A percentile compares a stretch with the other conserved stretches of the same genome.
phyloP scores from a whole-genome alignment of 257 asterid genomes.

The Nyctanthes arbortristis region DNA sequence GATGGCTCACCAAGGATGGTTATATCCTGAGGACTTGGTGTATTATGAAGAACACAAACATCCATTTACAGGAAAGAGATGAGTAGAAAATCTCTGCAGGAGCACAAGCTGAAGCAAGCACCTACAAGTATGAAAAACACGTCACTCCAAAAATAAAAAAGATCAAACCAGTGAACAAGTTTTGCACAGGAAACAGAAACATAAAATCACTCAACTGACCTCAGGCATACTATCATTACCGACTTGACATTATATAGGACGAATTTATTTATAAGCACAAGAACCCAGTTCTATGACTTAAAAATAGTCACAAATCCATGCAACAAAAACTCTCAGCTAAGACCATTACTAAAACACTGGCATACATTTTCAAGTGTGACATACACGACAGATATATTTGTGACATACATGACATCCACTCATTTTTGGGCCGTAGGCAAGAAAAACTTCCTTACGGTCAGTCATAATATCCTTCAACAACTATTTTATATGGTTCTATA shows the following conservation, averaged over 20 bases:
- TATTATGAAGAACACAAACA: slow-evolving; percentile 41
- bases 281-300: not conserved
- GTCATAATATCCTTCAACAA: not conserved
- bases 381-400: too few species aligned
- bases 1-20: slow-evolving; percentile 39
- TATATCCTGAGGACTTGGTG: slow-evolving; percentile 44
- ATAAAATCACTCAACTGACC: not conserved
- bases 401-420: too few species aligned
- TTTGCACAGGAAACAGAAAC: not conserved
- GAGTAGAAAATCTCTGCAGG: slow-evolving; percentile 31
- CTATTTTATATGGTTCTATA: not conserved
- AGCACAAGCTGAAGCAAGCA: slow-evolving; percentile 1
- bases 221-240: not conserved
- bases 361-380: too few species aligned
- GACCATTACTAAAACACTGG: too few species aligned
- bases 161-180: slow-evolving; percentile 7
- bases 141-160: not conserved
- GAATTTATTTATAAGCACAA: slow-evolving; percentile 9
- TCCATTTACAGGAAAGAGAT: slow-evolving; percentile 53
- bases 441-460: too few species aligned
- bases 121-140: slow-evolving; percentile 10
- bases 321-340: too few species aligned
- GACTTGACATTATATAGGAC: not conserved
- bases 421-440: too few species aligned
- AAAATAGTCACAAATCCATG: not conserved